phyloP scores from a whole-genome alignment of 257 asterid species.

The Fraxinus cuspidata region DNA sequence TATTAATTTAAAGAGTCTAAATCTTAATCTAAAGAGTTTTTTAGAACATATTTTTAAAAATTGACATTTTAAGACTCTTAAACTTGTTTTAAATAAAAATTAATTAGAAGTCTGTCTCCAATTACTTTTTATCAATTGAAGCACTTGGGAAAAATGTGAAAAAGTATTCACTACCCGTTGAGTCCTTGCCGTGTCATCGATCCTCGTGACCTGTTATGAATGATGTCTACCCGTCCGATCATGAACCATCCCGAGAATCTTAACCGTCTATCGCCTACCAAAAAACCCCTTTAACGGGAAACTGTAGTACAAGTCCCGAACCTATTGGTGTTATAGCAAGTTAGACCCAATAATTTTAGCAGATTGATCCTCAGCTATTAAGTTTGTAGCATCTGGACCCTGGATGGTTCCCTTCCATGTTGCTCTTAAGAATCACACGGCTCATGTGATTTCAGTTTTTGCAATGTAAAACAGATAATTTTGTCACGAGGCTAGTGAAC shows the following conservation, averaged over 20 bases:
- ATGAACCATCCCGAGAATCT: slow-evolving; percentile 8
- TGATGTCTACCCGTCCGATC: slow-evolving; percentile 14
- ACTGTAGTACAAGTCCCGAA: not conserved
- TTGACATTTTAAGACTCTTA: too few species aligned
- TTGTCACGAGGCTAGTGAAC: too few species aligned
- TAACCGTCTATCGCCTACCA: slow-evolving; percentile 23
- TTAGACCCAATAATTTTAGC: not conserved
- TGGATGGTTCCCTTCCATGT: not conserved
- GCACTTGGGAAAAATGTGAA: too few species aligned
- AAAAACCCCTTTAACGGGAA: not conserved
- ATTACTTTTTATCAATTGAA: too few species aligned
- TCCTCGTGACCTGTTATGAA: slow-evolving; percentile 22
- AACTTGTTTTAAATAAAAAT: too few species aligned
- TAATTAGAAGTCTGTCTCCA: too few species aligned
- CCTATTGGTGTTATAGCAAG: not conserved
- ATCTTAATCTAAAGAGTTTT: too few species aligned
- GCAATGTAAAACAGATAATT: too few species aligned
- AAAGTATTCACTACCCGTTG: too few species aligned
- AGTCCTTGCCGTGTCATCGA: slow-evolving; percentile 29
- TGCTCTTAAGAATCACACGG: not conserved
- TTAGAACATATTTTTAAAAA: too few species aligned
- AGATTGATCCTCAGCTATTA: not conserved
- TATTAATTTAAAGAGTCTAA: too few species aligned
- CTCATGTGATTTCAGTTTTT: not conserved
- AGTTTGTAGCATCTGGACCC: not conserved